Conservation (phyloP, 2,329 filamentous ascomycete species). For the Ceratocystiopsis minuta region DNA sequence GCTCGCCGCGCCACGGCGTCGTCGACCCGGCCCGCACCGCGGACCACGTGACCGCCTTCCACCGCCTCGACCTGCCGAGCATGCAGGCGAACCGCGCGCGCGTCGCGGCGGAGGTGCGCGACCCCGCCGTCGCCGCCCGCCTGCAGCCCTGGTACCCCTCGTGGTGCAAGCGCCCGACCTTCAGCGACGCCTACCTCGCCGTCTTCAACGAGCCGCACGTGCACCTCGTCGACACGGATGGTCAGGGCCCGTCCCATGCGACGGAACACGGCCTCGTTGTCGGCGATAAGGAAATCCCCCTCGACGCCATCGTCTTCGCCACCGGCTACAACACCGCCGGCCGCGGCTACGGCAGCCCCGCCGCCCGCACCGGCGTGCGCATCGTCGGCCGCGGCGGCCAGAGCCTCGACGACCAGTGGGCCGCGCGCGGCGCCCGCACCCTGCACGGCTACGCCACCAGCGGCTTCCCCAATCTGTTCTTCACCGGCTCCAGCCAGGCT, state of each 20-base stretch:
- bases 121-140: conserved; percentile 28
- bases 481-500: conserved; percentile 4
- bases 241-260: conserved; percentile 28
- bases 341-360: conserved; percentile 5
- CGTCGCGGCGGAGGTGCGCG: conserved; percentile 31
- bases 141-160: conserved; percentile 42
- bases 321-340: background rate
- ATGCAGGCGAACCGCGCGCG: conserved; percentile 27
- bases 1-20: conserved; percentile 14
- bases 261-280: conserved; percentile 29
- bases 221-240: conserved; percentile 39
- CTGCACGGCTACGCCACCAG: conserved; percentile 7
- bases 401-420: conserved; percentile 9
- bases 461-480: conserved; percentile 11
- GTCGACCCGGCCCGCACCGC: conserved; percentile 11
- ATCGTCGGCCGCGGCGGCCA: conserved; percentile 4
- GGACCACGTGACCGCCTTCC: conserved; percentile 18
- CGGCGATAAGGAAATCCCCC: conserved; percentile 25
- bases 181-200: conserved; percentile 40
- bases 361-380: conserved; percentile 3
- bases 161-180: conserved; percentile 46
- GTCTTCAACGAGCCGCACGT: conserved; percentile 42
- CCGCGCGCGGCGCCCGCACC: conserved; percentile 1
- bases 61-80: conserved; percentile 23
- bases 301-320: conserved; percentile 8